These are phyloP conservation scores for Monascus purpureus DNA, from an alignment of 495 filamentous ascomycete species.

Conservation along the genomic window DNA sequence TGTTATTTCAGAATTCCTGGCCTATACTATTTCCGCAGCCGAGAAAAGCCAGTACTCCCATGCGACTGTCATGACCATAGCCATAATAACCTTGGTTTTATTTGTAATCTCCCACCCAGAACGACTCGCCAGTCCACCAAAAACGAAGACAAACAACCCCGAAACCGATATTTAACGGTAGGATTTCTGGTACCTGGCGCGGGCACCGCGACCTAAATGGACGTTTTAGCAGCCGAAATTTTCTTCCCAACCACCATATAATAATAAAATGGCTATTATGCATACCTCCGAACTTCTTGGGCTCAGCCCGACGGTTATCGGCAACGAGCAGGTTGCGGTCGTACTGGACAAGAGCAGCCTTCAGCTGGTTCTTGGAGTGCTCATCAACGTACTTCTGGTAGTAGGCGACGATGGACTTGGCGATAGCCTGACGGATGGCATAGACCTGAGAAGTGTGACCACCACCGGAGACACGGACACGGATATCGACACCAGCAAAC, in stretches of 20 bases:
- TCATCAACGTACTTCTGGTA: slow-evolving; percentile 99
- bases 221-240: too few species aligned
- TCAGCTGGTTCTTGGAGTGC: slow-evolving; percentile 98
- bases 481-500: slow-evolving; percentile 94
- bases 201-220: slow-evolving; percentile 63
- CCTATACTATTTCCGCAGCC: slow-evolving; percentile 17
- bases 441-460: slow-evolving; percentile 98
- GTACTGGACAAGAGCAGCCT: slow-evolving; percentile 86
- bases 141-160: slow-evolving; percentile 6
- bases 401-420: slow-evolving; percentile 97
- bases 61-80: slow-evolving; percentile 11
- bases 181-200: slow-evolving; percentile 90
- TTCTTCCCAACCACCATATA: too few species aligned
- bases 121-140: slow-evolving; percentile 4
- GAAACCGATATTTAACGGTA: slow-evolving; percentile 42
- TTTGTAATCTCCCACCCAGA: not conserved
- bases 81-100: too few species aligned
- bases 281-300: slow-evolving; percentile 70
- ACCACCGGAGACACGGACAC: slow-evolving; percentile 89
- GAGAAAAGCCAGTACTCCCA: slow-evolving; percentile 10
- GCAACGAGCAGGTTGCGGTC: slow-evolving; percentile 95
- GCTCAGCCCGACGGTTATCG: slow-evolving; percentile 88
- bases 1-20: slow-evolving; percentile 19
- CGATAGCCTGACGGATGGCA: slow-evolving; percentile 96
- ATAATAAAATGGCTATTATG: too few species aligned